phyloP scores from a whole-genome alignment of 495 filamentous ascomycete species.

The Parathielavia hyrcaniae region DNA sequence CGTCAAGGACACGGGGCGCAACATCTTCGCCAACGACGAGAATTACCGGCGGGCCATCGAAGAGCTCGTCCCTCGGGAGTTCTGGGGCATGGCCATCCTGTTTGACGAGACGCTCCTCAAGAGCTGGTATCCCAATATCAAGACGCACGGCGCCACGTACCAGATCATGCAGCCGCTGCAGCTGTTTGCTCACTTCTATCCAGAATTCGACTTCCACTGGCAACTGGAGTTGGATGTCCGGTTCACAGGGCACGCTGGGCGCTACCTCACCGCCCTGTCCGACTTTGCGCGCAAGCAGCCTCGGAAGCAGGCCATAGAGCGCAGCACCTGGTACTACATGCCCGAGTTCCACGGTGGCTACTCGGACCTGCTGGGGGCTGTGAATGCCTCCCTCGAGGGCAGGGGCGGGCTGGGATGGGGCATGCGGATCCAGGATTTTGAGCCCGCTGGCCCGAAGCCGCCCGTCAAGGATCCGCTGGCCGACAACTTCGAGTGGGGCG shows the following conservation, averaged over 20 bases:
- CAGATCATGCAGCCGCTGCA: conserved; percentile 11
- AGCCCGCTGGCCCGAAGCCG: conserved; percentile 1
- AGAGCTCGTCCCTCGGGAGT: conserved; percentile 3
- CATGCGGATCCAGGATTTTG: background rate
- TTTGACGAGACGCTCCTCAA: conserved; percentile 6
- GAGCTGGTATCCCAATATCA: conserved; percentile 6
- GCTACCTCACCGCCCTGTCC: conserved; percentile 1
- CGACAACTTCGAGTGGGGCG: conserved; percentile 9
- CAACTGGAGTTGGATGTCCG: conserved; percentile 10
- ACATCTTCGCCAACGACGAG: conserved; percentile 1
- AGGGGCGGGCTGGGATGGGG: conserved; percentile 2
- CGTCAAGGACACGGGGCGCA: conserved; percentile 1
- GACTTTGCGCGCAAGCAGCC: conserved; percentile 7
- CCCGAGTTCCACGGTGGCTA: conserved; percentile 1
- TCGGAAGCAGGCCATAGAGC: conserved; percentile 8
- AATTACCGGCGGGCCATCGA: background rate
- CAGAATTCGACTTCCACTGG: conserved; percentile 4
- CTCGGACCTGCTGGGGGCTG: background rate
- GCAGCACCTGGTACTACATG: conserved; percentile 10
- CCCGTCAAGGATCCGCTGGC: background rate
- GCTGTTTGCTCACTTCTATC: conserved; percentile 8
- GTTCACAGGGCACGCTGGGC: conserved; percentile 7
- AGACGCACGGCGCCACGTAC: conserved; percentile 4
- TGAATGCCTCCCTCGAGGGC: conserved; percentile 3
- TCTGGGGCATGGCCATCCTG: background rate